Percentiles rank a stretch among this genome's conserved stretches.
Evolutionary conservation across 768 basidiomycete genomes (phyloP).

Genomic region (Trametes cubensis): DNA sequence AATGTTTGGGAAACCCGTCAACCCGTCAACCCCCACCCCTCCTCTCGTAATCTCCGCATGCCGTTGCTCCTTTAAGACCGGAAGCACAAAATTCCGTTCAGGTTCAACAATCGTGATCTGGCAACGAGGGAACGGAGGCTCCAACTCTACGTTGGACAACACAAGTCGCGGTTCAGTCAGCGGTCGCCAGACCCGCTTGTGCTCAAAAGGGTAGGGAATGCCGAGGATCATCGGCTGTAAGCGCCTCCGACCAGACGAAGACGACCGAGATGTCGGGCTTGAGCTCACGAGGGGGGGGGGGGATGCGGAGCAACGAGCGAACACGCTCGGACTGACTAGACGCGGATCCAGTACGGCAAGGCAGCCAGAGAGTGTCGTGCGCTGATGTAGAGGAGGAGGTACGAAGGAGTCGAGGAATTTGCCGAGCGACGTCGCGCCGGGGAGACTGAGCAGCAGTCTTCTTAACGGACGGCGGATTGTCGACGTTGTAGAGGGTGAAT

Average conservation of each 20-base stretch:
- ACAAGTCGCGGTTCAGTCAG: too few species aligned
- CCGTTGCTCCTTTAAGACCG: too few species aligned
- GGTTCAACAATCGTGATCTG: too few species aligned
- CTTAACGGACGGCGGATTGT: neutral
- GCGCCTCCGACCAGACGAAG: slow-evolving; percentile 5
- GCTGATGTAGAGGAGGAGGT: neutral
- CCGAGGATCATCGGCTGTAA: slow-evolving; percentile 1
- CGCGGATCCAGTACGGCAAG: slow-evolving; percentile 1
- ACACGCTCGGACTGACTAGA: neutral
- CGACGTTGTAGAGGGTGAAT: neutral
- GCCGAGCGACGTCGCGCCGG: neutral
- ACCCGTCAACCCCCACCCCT: too few species aligned
- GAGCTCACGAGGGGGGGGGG: neutral
- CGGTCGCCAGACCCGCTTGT: neutral
- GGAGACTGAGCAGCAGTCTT: neutral
- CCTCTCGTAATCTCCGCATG: too few species aligned
- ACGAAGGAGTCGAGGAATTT: neutral
- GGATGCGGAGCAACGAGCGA: neutral
- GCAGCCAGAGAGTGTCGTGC: neutral
- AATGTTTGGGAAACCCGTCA: too few species aligned
- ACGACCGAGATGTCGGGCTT: slow-evolving; percentile 4
- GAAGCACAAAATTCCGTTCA: too few species aligned
- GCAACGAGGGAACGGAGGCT: too few species aligned
- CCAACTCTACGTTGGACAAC: too few species aligned
- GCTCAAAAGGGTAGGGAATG: neutral